These are phyloP conservation scores for Termitomyces sp. DNA, from an alignment of 768 basidiomycete genomes.

Conservation along the genomic window DNA sequence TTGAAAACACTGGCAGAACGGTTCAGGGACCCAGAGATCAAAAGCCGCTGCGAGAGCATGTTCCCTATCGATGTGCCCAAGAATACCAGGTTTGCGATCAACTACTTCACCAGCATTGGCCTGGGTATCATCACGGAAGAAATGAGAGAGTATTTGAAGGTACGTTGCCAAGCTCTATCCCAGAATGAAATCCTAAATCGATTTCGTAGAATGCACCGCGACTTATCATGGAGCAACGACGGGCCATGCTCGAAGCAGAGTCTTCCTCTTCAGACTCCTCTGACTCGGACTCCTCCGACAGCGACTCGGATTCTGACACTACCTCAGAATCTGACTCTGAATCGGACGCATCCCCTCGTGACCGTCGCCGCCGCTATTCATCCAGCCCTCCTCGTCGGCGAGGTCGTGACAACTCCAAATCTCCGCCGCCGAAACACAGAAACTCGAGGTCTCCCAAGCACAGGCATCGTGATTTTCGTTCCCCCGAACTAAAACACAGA, in stretches of 20 bases:
- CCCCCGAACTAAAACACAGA: conserved; percentile 10
- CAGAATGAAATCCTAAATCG: conserved; percentile 1
- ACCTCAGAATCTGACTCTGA: conserved; percentile 17
- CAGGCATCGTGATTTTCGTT: background rate
- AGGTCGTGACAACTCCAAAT: conserved; percentile 14
- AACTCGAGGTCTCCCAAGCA: conserved; percentile 8
- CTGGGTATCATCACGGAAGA: conserved; percentile 89
- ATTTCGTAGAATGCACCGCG: conserved; percentile 79
- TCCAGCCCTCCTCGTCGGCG: conserved; percentile 23
- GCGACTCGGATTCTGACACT: conserved; percentile 21
- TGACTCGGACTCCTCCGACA: conserved; percentile 31
- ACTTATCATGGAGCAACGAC: conserved; percentile 91
- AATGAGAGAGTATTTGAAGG: conserved; percentile 96
- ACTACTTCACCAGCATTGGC: conserved; percentile 96
- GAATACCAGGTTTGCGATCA: conserved; percentile 94
- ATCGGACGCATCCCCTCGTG: conserved; percentile 16
- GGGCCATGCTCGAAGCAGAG: conserved; percentile 77
- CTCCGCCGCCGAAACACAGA: conserved; percentile 15
- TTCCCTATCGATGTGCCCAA: conserved; percentile 97
- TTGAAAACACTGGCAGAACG: conserved; percentile 81
- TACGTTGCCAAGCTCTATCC: conserved; percentile 28
- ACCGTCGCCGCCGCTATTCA: conserved; percentile 22
- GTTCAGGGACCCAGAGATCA: conserved; percentile 86
- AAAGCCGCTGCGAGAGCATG: conserved; percentile 70
- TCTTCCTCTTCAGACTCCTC: conserved; percentile 35